phyloP scores from a whole-genome alignment of 176 grass and related monocot genomes.

The Carex pumila region DNA sequence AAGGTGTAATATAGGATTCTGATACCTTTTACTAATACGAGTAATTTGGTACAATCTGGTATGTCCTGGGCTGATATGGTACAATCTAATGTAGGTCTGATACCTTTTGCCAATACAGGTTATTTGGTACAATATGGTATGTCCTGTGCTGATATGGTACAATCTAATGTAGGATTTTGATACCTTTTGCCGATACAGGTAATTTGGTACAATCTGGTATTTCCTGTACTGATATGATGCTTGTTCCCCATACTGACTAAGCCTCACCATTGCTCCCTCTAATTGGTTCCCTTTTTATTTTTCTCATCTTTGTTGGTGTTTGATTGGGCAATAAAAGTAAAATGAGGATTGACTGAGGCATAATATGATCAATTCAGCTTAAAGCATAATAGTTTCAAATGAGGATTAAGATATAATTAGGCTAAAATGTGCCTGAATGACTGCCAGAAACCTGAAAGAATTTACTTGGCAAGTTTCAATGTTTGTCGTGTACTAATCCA shows the following conservation, averaged over 20 bases:
- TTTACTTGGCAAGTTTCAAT: neutral
- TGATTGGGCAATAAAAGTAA: neutral
- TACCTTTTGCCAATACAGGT: no score
- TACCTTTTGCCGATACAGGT: neutral
- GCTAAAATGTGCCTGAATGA: neutral
- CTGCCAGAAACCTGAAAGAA: no score
- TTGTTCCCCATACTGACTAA: neutral
- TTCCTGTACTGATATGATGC: neutral
- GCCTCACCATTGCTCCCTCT: neutral
- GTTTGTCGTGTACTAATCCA: neutral
- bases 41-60: neutral
- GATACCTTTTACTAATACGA: neutral
- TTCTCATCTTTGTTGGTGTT: neutral
- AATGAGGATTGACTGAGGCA: neutral
- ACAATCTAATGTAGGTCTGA: neutral
- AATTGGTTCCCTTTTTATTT: neutral
- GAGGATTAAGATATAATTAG: neutral
- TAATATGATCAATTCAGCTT: neutral
- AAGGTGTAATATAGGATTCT: conserved; percentile 7
- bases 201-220: neutral
- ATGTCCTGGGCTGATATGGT: neutral
- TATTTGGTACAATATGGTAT: no score
- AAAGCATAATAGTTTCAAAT: neutral
- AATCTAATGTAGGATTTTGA: neutral
- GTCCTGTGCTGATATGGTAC: no score